Base-by-base conservation (phyloP, 1,284 basidiomycete genomes). In the Cryptococcus sp. region DNA sequence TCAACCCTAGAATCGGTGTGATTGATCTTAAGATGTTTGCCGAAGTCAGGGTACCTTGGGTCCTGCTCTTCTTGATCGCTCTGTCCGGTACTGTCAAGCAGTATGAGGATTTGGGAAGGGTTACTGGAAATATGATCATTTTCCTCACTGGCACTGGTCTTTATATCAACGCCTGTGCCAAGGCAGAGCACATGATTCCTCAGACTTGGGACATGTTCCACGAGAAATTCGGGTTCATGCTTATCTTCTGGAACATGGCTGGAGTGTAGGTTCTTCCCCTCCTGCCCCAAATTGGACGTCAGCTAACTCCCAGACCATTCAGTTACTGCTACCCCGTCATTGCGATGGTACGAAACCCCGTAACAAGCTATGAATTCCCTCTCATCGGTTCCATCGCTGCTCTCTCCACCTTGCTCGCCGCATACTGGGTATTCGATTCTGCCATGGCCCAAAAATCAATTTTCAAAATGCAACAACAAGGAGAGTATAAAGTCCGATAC, bases 151-250 rank as follows among this genome's bases (percentile, higher is more conserved):
- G 93, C 1, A 98, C 92, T 9, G 92, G 91, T 67, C 80, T 99
- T 40, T 98, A 98, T 77, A 82, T 98, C 64, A 98, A 98, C 66
- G 94, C 94, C 46, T 98, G 92, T 62, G 87, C 82, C 59, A 93
- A 93, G 74, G 91, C 86, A 50, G 90, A 93, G 69, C 92, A 98
- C 70, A 94, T 92, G 75, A 98, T 99, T 60, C 96, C 96, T 18
- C 93, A 98, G 73, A 98, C 94, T 10, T 98, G 94, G 94, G 92
- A 97, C 69, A 96, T 97, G 90, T 93, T 85, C 78, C 88, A 93
- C 68, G 92, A 97, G 72, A 97, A 97, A 81, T 89, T 78, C 83
- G 91, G 91, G 43, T 93, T 91, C 79, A 86, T 94, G 82, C 85
- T 93, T 61, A 93, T 92, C 71, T 94, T 94, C 79, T 94, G 91